A percentile compares a stretch with the other conserved stretches of the same genome.
Evolutionary conservation across 1,284 basidiomycete species (phyloP).

Genomic region (Apiotrichum mycotoxinovorans): DNA sequence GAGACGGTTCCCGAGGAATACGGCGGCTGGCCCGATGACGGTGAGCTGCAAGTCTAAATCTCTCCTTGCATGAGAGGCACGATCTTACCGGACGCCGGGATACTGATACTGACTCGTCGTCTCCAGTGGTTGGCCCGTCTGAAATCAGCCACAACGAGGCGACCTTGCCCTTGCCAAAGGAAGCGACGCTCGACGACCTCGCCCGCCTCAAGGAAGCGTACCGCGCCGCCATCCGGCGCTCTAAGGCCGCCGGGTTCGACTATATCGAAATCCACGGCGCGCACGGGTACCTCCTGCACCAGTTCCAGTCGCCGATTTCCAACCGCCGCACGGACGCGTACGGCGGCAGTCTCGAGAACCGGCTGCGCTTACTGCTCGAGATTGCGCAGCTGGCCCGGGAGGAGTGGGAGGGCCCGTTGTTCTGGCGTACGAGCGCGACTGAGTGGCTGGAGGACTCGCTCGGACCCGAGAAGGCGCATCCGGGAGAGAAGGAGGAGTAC

Average conservation of each 20-base stretch:
- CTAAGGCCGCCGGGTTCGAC: constrained; percentile 65
- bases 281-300: constrained; percentile 63
- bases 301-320: constrained; percentile 66
- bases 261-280: constrained; percentile 76
- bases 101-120: too few relatives aligned
- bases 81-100: too few relatives aligned
- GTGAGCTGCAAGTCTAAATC: constrained; percentile 41
- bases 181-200: constrained; percentile 59
- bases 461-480: constrained; percentile 48
- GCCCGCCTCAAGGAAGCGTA: constrained; percentile 63
- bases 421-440: constrained; percentile 67
- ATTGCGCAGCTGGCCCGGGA: constrained; percentile 57
- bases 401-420: constrained; percentile 66
- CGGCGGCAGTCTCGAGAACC: constrained; percentile 70
- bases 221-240: constrained; percentile 62
- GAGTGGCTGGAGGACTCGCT: constrained; percentile 65
- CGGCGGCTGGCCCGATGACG: constrained; percentile 69
- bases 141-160: constrained; percentile 55
- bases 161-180: constrained; percentile 57
- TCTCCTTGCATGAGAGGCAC: too few relatives aligned
- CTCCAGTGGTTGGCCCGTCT: constrained; percentile 58
- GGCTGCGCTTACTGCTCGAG: constrained; percentile 64
- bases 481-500: constrained; percentile 51
- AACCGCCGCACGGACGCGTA: constrained; percentile 66
- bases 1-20: constrained; percentile 50